phyloP scores from a whole-genome alignment of 768 basidiomycete genomes.

The Leucosporidium yakuticum region DNA sequence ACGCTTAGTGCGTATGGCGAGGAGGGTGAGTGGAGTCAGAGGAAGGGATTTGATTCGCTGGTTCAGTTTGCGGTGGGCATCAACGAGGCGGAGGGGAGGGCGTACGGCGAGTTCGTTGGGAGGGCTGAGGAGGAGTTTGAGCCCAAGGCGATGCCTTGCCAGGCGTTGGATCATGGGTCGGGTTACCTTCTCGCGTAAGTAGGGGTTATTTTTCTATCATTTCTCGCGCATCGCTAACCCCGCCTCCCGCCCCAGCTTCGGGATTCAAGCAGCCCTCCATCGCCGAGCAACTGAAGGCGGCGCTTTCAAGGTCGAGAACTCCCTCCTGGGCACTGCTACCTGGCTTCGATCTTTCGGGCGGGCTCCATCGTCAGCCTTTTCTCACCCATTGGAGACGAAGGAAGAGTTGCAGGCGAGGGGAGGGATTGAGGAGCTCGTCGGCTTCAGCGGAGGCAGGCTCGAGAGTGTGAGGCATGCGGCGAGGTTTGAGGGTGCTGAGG shows the following conservation, averaged over 20 bases:
- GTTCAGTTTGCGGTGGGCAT: slow-evolving; percentile 61
- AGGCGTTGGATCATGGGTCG: slow-evolving; percentile 58
- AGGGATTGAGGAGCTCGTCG: not conserved
- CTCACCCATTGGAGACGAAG: not conserved
- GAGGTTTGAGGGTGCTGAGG: slow-evolving; percentile 3
- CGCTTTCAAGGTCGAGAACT: slow-evolving; percentile 58
- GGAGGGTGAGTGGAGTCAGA: slow-evolving; percentile 55
- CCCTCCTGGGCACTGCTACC: slow-evolving; percentile 54
- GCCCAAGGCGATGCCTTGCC: slow-evolving; percentile 51
- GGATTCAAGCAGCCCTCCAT: slow-evolving; percentile 55
- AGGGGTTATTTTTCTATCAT: not conserved
- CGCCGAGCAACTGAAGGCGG: slow-evolving; percentile 57
- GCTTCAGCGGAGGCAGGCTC: not conserved
- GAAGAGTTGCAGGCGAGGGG: not conserved
- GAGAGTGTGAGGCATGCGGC: slow-evolving; percentile 2
- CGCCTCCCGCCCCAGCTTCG: slow-evolving; percentile 39
- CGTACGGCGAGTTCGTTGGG: slow-evolving; percentile 44
- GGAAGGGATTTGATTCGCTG: slow-evolving; percentile 59
- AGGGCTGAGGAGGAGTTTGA: slow-evolving; percentile 47
- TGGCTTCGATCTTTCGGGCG: slow-evolving; percentile 57
- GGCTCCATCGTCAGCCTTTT: slow-evolving; percentile 38
- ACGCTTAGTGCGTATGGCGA: slow-evolving; percentile 56
- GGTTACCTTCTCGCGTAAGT: slow-evolving; percentile 54
- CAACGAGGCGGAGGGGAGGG: slow-evolving; percentile 55
- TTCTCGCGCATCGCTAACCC: not conserved